phyloP scores from a whole-genome alignment of 257 asterid genomes.

The Solanum raphanifolium region DNA sequence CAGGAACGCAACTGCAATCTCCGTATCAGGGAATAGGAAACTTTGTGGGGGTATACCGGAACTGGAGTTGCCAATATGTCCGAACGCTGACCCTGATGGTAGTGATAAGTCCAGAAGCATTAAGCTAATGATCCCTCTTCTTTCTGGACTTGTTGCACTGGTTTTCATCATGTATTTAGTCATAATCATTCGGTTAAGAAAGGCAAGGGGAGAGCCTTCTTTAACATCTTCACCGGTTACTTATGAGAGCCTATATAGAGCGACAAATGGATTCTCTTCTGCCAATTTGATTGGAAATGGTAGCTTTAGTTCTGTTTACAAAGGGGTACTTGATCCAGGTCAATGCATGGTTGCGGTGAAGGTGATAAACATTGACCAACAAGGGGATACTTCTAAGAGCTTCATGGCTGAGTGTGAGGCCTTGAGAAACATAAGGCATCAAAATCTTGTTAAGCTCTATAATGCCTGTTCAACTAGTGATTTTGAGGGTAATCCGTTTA shows the following conservation, averaged over 20 bases:
- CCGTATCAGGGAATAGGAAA: constrained; percentile 8
- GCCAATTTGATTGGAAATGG: constrained; percentile 5
- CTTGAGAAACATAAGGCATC: not conserved
- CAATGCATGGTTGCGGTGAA: not conserved
- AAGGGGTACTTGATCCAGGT: constrained; percentile 7
- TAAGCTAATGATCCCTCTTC: constrained; percentile 1
- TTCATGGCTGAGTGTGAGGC: constrained; percentile 1
- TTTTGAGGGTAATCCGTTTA: constrained; percentile 1
- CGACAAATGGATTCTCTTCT: constrained; percentile 20
- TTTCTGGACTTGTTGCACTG: not conserved
- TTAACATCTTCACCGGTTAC: not conserved
- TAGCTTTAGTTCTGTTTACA: constrained; percentile 5
- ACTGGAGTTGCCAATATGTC: constrained; percentile 4
- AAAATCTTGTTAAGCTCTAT: not conserved
- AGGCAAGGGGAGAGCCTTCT: not conserved
- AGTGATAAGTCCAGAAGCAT: not conserved
- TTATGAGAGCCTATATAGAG: constrained; percentile 2
- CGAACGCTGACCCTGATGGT: not conserved
- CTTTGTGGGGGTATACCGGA: constrained; percentile 23
- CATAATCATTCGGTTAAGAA: not conserved
- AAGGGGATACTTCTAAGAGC: not conserved
- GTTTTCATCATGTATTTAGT: not conserved
- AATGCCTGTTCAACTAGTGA: constrained; percentile 1
- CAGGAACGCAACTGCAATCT: not conserved
- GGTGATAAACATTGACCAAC: not conserved